phyloP scores from a whole-genome alignment of 2,329 filamentous ascomycete genomes.

The Thyridium curvatum region DNA sequence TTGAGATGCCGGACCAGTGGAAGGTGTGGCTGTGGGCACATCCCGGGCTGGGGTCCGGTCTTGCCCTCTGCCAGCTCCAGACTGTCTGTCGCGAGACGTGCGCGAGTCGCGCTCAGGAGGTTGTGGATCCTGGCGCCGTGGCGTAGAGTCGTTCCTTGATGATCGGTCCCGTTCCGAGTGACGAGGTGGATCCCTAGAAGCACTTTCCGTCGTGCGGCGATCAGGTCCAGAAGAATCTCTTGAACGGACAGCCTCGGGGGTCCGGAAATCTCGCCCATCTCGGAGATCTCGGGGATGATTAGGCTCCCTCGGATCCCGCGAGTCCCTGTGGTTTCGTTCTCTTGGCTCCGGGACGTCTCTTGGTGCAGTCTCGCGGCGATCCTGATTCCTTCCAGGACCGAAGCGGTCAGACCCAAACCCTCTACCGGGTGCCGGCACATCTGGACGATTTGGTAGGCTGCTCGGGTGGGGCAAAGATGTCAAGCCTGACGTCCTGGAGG shows the following conservation, averaged over 20 bases:
- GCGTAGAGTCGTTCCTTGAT: slow-evolving; percentile 15
- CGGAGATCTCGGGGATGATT: slow-evolving; percentile 30
- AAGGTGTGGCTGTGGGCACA: slow-evolving; percentile 13
- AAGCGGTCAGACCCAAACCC: slow-evolving; percentile 11
- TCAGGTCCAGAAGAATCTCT: slow-evolving; percentile 33
- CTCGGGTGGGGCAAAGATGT: slow-evolving; percentile 17
- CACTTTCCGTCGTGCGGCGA: slow-evolving; percentile 31
- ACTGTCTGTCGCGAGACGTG: slow-evolving; percentile 29
- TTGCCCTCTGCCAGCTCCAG: not conserved
- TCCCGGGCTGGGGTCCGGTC: not conserved
- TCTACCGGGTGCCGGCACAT: slow-evolving; percentile 12
- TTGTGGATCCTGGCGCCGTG: slow-evolving; percentile 26
- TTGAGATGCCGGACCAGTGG: slow-evolving; percentile 19
- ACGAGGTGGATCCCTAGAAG: slow-evolving; percentile 26
- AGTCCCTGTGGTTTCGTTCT: slow-evolving; percentile 23
- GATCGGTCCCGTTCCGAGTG: slow-evolving; percentile 31
- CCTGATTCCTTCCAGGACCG: slow-evolving; percentile 13
- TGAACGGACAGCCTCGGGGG: slow-evolving; percentile 31
- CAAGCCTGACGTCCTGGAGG: slow-evolving; percentile 25
- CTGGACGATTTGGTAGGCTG: slow-evolving; percentile 21
- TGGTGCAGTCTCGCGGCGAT: slow-evolving; percentile 8
- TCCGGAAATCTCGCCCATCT: slow-evolving; percentile 18
- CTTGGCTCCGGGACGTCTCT: slow-evolving; percentile 20
- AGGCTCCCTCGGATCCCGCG: slow-evolving; percentile 26
- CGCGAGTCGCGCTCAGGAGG: slow-evolving; percentile 21